Base-by-base conservation (phyloP, 2,329 filamentous ascomycete genomes). In the Pseudogymnoascus sp. region DNA sequence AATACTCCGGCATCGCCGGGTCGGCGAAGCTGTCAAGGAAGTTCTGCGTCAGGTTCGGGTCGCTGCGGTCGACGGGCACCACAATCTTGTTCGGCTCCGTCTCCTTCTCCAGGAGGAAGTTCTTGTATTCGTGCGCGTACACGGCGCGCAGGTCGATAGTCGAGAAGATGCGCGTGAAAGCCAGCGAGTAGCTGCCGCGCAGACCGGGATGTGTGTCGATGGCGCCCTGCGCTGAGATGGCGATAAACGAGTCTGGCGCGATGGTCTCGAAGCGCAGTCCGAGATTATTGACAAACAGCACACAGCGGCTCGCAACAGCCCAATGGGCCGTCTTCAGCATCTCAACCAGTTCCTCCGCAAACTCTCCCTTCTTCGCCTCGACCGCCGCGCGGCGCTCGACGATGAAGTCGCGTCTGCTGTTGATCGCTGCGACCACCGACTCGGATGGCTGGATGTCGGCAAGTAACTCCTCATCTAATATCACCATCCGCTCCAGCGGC, bases 241-340 rank as follows among this genome's bases (percentile, higher is more conserved):
- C 87, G 62, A 97, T 85, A 74, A 97, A 89, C 64, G 88, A 85
- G 16, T 88, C 81, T 1, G 91, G 90, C 5, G 91, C 91, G 66
- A 99, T 84, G 16, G 86, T 89, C 68, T 97, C 89, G 70, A 97
- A 96, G n/a, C 95, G 87, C 67, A 97, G 84, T 64, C 91, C 93
- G 66, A 97, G 82, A 65, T 95, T 96, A 64, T 93, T 86, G 4
- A 96, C 90, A 73, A 99, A 95, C 37, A 96, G 89, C 8, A 90
- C 90, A 64, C 93, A 96, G 29, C 93, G 84, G 61, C 87, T 91
- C 5, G 93, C 93, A 69, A 96, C 93, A 79, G 96, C 97, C 95
- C 95, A 99, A 73, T 99, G 96, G 0, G 92, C 91, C 2, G 84
- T 84, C 70, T 86, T 87, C 1, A 91, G 90, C 65, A 88, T 78